phyloP scores from a whole-genome alignment of 139 green algal genomes.

The Desmodesmus armatus region DNA sequence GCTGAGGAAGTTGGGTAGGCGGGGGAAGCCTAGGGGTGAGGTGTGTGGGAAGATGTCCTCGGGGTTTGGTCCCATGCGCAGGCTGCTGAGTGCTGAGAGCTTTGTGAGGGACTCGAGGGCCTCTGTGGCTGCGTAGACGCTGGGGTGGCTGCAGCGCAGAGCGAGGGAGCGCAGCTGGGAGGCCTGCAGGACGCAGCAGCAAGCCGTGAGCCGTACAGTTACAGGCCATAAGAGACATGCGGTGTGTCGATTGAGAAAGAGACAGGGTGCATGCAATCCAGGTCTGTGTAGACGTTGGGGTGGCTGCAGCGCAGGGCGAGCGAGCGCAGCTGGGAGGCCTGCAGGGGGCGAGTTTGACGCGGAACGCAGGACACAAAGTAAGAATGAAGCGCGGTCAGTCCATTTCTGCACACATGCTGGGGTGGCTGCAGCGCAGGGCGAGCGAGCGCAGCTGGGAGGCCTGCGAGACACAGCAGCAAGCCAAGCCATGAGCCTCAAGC shows the following conservation, averaged over 20 bases:
- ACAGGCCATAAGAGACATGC: not conserved
- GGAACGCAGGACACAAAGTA: not conserved
- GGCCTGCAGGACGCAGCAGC: not conserved
- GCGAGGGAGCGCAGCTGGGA: not conserved
- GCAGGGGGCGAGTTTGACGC: not conserved
- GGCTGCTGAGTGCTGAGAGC: conserved; percentile 17
- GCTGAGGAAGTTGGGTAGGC: not conserved
- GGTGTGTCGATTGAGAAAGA: not conserved
- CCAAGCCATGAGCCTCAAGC: not conserved
- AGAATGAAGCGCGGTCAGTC: no score
- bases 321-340: conserved; percentile 9
- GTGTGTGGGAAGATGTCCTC: conserved; percentile 3
- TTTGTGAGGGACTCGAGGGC: conserved; percentile 9
- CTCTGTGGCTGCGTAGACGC: conserved; percentile 27
- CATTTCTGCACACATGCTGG: conserved; percentile 15
- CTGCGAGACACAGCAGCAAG: not conserved
- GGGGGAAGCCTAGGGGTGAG: conserved; percentile 12
- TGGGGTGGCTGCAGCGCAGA: conserved; percentile 41
- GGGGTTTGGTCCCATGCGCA: conserved; percentile 41
- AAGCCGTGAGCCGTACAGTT: not conserved
- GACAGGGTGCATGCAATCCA: not conserved
- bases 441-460: conserved; percentile 10
- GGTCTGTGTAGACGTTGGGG: not conserved
- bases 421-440: conserved; percentile 36
- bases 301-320: conserved; percentile 8